These are phyloP conservation scores for Agrocybe chaxingu DNA, from an alignment of 768 basidiomycete genomes.

Conservation along the genomic window DNA sequence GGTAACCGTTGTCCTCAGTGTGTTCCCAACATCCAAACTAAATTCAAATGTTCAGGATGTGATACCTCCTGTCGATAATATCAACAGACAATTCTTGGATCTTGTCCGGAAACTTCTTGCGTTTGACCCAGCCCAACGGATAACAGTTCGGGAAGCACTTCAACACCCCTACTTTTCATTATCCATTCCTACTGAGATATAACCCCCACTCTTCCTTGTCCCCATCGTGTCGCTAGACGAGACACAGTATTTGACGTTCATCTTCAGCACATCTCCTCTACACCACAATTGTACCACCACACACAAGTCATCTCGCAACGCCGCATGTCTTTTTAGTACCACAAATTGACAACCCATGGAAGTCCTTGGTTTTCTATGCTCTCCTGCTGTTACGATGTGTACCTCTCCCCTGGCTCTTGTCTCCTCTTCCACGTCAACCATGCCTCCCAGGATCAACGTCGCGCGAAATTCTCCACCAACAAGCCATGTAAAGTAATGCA, in stretches of 20 bases:
- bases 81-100: slow-evolving; percentile 81
- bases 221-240: slow-evolving; percentile 14
- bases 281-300: slow-evolving; percentile 27
- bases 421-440: slow-evolving; percentile 3
- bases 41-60: slow-evolving; percentile 56
- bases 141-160: slow-evolving; percentile 85
- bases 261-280: slow-evolving; percentile 21
- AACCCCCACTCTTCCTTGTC: slow-evolving; percentile 18
- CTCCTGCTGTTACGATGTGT: slow-evolving; percentile 18
- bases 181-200: slow-evolving; percentile 67
- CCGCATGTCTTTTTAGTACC: slow-evolving; percentile 21
- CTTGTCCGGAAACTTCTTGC: slow-evolving; percentile 84
- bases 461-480: slow-evolving; percentile 1
- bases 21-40: slow-evolving; percentile 4
- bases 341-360: slow-evolving; percentile 19
- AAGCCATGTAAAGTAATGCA: background rate
- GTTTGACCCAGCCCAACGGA: slow-evolving; percentile 87
- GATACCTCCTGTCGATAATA: slow-evolving; percentile 70
- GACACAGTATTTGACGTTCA: slow-evolving; percentile 18
- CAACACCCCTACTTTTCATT: slow-evolving; percentile 83
- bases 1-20: slow-evolving; percentile 42
- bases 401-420: slow-evolving; percentile 5
- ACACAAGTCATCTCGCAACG: slow-evolving; percentile 13
- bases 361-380: slow-evolving; percentile 21
- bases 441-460: slow-evolving; percentile 1